These are phyloP conservation scores for Seiridium cupressi DNA, from an alignment of 2,329 filamentous ascomycete species.

Conservation along the genomic window DNA sequence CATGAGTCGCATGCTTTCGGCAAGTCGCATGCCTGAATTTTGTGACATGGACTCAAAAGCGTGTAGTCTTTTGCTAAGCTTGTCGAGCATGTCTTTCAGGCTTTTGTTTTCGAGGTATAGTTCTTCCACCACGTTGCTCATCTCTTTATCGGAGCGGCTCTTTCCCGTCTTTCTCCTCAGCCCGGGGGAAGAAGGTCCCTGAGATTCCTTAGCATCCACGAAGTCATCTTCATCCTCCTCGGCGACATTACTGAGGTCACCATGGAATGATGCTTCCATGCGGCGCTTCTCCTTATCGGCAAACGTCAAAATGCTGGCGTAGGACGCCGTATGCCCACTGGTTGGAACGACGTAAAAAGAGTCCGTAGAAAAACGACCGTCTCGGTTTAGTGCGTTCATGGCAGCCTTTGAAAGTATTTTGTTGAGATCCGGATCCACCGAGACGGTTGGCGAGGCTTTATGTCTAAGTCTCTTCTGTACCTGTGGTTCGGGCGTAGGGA, in stretches of 20 bases:
- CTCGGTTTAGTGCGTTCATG: constrained; percentile 72
- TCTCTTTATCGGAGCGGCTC: constrained; percentile 39
- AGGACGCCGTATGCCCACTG: constrained; percentile 87
- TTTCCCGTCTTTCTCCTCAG: constrained; percentile 39
- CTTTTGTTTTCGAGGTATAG: constrained; percentile 84
- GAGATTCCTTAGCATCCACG: constrained; percentile 78
- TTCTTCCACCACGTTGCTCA: constrained; percentile 78
- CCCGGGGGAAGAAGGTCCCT: constrained; percentile 40
- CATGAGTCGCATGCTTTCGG: constrained; percentile 74
- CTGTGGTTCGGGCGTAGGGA: constrained; percentile 35
- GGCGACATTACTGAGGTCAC: constrained; percentile 30
- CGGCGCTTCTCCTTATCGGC: constrained; percentile 66
- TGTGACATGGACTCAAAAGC: constrained; percentile 93
- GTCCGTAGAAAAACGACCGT: constrained; percentile 62
- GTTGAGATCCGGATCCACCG: constrained; percentile 71
- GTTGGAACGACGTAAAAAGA: constrained; percentile 96
- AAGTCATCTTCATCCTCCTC: constrained; percentile 80
- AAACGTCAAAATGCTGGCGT: constrained; percentile 81
- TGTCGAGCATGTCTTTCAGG: constrained; percentile 81
- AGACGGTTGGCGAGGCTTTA: constrained; percentile 27
- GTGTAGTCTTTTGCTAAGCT: constrained; percentile 81
- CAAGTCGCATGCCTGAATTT: constrained; percentile 79
- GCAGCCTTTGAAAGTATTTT: constrained; percentile 85
- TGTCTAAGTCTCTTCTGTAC: constrained; percentile 35
- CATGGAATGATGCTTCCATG: constrained; percentile 48